These are phyloP conservation scores for Rutstroemia sydowiana DNA, from an alignment of 2,329 filamentous ascomycete genomes.

Conservation along the genomic window DNA sequence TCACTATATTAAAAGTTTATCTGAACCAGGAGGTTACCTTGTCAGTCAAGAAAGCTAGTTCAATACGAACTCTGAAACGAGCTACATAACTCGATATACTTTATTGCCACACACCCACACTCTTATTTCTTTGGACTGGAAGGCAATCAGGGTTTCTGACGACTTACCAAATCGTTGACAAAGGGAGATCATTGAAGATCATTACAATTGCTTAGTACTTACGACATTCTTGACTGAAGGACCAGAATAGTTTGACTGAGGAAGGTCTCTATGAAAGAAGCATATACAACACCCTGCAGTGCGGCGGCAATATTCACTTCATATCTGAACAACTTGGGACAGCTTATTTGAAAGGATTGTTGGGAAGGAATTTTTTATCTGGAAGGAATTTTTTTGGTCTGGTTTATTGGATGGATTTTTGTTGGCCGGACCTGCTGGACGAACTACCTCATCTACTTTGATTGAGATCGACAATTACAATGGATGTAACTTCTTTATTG, in stretches of 20 bases:
- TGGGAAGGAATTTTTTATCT: too few species aligned
- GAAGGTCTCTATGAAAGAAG: neutral
- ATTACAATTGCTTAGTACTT: too few species aligned
- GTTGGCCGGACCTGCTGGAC: too few species aligned
- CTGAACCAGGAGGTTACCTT: conserved; percentile 18
- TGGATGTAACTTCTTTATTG: conserved; percentile 31
- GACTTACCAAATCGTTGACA: neutral
- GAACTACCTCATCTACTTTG: neutral
- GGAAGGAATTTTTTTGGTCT: too few species aligned
- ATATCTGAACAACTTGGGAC: neutral
- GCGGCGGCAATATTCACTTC: neutral
- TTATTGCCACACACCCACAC: conserved; percentile 3
- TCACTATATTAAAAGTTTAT: conserved; percentile 23
- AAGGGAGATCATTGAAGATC: too few species aligned
- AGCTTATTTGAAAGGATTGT: too few species aligned
- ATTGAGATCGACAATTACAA: conserved; percentile 15
- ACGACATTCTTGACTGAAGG: neutral
- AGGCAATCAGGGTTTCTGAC: conserved; percentile 8
- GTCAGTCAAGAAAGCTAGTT: conserved; percentile 21
- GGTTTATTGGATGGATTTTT: too few species aligned
- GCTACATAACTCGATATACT: conserved; percentile 19
- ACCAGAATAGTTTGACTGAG: neutral
- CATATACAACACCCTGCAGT: conserved; percentile 1
- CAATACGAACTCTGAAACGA: conserved; percentile 25
- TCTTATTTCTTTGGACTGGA: conserved; percentile 13